phyloP scores from a whole-genome alignment of 2,329 filamentous ascomycete genomes.

The Zymoseptoria passerinii region DNA sequence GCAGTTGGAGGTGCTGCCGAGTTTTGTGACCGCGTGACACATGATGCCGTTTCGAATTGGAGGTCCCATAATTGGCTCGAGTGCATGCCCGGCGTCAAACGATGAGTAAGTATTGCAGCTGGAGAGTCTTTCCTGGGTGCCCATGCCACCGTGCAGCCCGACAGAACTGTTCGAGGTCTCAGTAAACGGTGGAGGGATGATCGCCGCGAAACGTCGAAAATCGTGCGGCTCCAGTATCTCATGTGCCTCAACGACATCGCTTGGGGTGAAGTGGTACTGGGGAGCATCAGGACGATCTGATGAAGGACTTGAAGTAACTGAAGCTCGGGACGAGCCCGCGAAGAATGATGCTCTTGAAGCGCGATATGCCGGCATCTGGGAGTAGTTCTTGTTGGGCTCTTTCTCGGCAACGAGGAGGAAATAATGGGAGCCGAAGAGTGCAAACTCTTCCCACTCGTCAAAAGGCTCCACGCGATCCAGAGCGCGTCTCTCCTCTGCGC shows the following conservation, averaged over 20 bases:
- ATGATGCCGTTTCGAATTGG: slow-evolving; percentile 41
- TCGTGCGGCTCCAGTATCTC: slow-evolving; percentile 21
- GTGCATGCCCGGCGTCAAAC: slow-evolving; percentile 11
- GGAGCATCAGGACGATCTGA: slow-evolving; percentile 13
- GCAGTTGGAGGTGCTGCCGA: slow-evolving; percentile 47
- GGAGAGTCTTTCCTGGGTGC: slow-evolving; percentile 40
- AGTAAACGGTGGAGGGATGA: slow-evolving; percentile 27
- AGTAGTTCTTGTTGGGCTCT: slow-evolving; percentile 22
- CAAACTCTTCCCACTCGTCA: slow-evolving; percentile 94
- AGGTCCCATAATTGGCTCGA: slow-evolving; percentile 20
- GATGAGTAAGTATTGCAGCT: slow-evolving; percentile 39
- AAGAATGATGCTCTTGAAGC: slow-evolving; percentile 19
- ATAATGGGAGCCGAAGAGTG: slow-evolving; percentile 76
- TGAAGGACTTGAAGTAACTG: slow-evolving; percentile 13
- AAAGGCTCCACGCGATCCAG: slow-evolving; percentile 73
- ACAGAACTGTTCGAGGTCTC: slow-evolving; percentile 25
- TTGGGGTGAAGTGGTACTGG: slow-evolving; percentile 18
- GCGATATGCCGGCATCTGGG: slow-evolving; percentile 12
- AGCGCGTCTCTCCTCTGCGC: slow-evolving; percentile 47
- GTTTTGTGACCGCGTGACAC: slow-evolving; percentile 67
- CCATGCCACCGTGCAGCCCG: slow-evolving; percentile 39
- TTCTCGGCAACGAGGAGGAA: slow-evolving; percentile 62
- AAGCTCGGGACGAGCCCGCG: slow-evolving; percentile 15
- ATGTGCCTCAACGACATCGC: slow-evolving; percentile 21
- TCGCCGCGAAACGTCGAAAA: slow-evolving; percentile 34